These are phyloP conservation scores for Dothistroma septosporum DNA, from an alignment of 2,329 filamentous ascomycete genomes.

Conservation along the genomic window DNA sequence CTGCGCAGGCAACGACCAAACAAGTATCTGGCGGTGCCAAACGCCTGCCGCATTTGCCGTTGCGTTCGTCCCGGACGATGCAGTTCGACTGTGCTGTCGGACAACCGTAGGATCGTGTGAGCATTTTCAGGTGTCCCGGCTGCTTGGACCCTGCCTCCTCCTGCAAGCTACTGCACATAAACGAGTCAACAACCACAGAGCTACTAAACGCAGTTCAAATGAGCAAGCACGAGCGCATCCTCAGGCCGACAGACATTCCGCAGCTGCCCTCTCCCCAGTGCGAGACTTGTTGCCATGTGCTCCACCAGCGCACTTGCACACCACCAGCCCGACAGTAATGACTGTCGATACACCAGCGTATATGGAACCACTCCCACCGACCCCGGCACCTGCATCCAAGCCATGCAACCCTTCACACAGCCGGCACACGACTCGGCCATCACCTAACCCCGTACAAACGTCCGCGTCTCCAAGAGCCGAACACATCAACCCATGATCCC, in stretches of 20 bases:
- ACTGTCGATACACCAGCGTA: too few relatives aligned
- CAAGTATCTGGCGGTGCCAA: neutral
- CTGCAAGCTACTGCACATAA: neutral
- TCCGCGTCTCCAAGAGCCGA: neutral
- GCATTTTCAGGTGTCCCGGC: too few relatives aligned
- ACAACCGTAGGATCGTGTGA: neutral
- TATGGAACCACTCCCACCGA: neutral
- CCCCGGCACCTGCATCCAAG: neutral
- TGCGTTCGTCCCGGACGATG: neutral
- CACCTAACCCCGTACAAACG: neutral
- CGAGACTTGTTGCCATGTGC: neutral
- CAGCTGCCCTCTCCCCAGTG: neutral
- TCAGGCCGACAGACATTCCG: neutral
- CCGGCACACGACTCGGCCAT: neutral
- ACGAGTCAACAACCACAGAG: constrained; percentile 1
- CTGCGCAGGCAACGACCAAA: neutral
- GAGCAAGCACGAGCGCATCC: neutral
- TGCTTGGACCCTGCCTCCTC: neutral
- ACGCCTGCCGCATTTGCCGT: neutral
- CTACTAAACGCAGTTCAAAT: neutral
- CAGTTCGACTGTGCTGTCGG: neutral
- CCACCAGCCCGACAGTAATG: too few relatives aligned
- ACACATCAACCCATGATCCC: neutral
- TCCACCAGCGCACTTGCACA: too few relatives aligned
- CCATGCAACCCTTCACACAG: neutral